phyloP scores from a whole-genome alignment of 805 yeast species.

The Debaryomyces castellii region DNA sequence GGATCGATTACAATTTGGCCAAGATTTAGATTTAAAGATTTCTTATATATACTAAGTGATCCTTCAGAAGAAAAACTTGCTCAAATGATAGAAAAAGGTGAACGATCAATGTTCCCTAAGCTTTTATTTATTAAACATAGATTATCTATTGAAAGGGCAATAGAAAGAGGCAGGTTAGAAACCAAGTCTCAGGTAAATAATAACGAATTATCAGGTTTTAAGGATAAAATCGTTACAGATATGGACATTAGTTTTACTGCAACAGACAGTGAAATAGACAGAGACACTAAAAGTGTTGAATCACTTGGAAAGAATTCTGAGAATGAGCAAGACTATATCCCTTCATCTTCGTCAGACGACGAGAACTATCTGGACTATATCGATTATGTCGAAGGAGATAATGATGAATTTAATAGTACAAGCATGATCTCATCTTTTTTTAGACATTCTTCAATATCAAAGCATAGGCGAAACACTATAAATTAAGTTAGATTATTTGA shows the following conservation, averaged over 20 bases:
- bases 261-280: slow-evolving; percentile 2
- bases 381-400: neutral
- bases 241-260: neutral
- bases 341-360: slow-evolving; percentile 3
- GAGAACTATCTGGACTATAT: neutral
- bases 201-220: slow-evolving; percentile 4
- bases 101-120: slow-evolving; percentile 64
- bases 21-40: slow-evolving; percentile 56
- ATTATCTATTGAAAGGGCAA: slow-evolving; percentile 61
- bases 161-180: slow-evolving; percentile 50
- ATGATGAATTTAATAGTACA: neutral
- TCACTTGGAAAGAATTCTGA: slow-evolving; percentile 7
- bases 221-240: slow-evolving; percentile 4
- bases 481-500: slow-evolving; percentile 5
- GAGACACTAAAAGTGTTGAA: neutral
- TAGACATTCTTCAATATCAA: neutral
- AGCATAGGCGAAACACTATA: slow-evolving; percentile 6
- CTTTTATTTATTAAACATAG: slow-evolving; percentile 64
- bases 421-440: neutral
- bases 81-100: slow-evolving; percentile 60
- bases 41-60: slow-evolving; percentile 63
- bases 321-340: slow-evolving; percentile 4
- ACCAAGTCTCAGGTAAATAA: slow-evolving; percentile 10
- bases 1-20: slow-evolving; percentile 83
- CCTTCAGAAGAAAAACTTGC: slow-evolving; percentile 60